Evolutionary conservation across 345 rosid genomes (phyloP).

Genomic region (Diplotaxis tenuifolia): DNA sequence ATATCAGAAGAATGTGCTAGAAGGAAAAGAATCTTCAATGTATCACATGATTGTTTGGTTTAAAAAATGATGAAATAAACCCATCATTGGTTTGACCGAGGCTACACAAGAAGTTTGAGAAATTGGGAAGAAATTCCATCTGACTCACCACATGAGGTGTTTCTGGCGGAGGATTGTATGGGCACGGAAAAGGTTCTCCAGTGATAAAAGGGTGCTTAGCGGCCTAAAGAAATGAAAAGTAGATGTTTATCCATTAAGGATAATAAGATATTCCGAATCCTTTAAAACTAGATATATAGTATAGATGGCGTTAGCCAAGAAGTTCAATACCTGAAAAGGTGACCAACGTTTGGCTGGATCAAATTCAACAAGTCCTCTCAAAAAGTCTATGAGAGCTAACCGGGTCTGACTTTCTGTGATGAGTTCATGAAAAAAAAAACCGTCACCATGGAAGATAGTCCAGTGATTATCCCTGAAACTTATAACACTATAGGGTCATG

Average conservation of each 20-base stretch:
- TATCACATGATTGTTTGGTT: constrained; percentile 11
- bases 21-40: constrained; percentile 11
- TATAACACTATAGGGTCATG: constrained; percentile 4
- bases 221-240: constrained; percentile 58
- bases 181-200: constrained; percentile 93
- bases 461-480: constrained; percentile 14
- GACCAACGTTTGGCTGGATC: constrained; percentile 99
- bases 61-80: constrained; percentile 4
- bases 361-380: constrained; percentile 96
- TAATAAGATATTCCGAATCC: constrained; percentile 12
- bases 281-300: neutral
- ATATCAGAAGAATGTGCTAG: neutral
- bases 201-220: constrained; percentile 97
- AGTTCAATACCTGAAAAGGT: constrained; percentile 78
- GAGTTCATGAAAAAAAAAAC: constrained; percentile 22
- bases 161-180: constrained; percentile 81
- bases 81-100: neutral
- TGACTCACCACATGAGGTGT: constrained; percentile 80
- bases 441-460: constrained; percentile 21
- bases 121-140: constrained; percentile 19
- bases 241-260: neutral
- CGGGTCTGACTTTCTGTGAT: constrained; percentile 78
- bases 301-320: neutral
- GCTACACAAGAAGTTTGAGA: constrained; percentile 15
- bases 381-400: constrained; percentile 89